These are phyloP conservation scores for Paramicrosporidium saccamoebae DNA, from an alignment of 371 early-diverging fungal genomes.

Conservation along the genomic window DNA sequence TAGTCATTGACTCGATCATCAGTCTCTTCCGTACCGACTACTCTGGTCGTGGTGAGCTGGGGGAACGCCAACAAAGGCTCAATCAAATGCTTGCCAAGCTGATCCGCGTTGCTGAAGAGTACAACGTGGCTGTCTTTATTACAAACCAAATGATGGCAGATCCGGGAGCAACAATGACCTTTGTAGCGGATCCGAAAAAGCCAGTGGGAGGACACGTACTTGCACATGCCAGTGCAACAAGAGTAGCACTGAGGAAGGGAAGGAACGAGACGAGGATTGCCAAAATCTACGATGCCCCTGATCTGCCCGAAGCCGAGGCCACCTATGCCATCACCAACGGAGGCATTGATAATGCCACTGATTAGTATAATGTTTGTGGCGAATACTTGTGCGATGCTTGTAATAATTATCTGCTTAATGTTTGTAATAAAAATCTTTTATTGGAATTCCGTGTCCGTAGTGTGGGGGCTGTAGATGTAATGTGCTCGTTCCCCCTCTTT, in stretches of 20 bases:
- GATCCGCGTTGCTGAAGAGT: conserved; percentile 45
- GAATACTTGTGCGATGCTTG: too few species aligned
- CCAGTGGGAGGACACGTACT: conserved; percentile 43
- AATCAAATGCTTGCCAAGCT: conserved; percentile 40
- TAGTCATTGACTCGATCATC: conserved; percentile 41
- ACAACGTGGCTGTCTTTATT: conserved; percentile 49
- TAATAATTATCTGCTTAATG: too few species aligned
- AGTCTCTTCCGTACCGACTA: conserved; percentile 40
- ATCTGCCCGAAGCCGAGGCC: conserved; percentile 33
- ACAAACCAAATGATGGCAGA: conserved; percentile 51
- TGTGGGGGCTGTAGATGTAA: too few species aligned
- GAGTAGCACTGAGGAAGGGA: conserved; percentile 29
- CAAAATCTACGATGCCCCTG: conserved; percentile 38
- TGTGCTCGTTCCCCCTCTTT: too few species aligned
- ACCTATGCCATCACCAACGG: too few species aligned
- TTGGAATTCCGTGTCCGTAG: too few species aligned
- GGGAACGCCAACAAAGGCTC: conserved; percentile 61
- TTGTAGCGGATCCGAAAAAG: conserved; percentile 50
- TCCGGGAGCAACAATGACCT: conserved; percentile 19
- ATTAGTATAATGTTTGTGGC: too few species aligned
- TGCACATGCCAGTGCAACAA: conserved; percentile 10
- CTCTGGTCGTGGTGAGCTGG: conserved; percentile 47
- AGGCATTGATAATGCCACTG: too few species aligned
- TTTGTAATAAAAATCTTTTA: too few species aligned
- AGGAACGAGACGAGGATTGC: conserved; percentile 30